A percentile compares a stretch with the other conserved stretches of the same genome.
Conservation (phyloP, 805 yeast species). For the Candida pseudoglaebosa region DNA sequence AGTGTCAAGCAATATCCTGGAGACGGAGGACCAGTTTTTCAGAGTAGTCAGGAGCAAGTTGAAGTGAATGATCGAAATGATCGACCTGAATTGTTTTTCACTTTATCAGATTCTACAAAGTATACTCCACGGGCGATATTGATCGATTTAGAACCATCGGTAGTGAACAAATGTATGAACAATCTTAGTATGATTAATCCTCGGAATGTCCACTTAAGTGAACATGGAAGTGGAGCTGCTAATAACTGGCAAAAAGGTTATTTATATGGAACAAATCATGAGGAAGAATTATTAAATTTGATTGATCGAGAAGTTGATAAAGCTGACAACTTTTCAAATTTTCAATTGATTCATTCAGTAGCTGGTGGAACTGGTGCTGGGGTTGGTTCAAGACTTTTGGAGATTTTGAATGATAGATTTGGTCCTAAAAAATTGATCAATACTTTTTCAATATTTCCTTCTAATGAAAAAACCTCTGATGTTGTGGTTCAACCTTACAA, state of each 20-base stretch:
- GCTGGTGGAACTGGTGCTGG: constrained; percentile 99
- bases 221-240: constrained; percentile 91
- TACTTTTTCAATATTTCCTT: constrained; percentile 85
- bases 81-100: constrained; percentile 80
- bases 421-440: constrained; percentile 74
- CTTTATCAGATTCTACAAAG: constrained; percentile 64
- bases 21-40: constrained; percentile 14
- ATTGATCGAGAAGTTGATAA: constrained; percentile 87
- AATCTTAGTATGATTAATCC: constrained; percentile 71
- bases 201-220: constrained; percentile 70
- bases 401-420: constrained; percentile 73
- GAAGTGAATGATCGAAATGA: constrained; percentile 40
- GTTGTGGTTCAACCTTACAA: constrained; percentile 99
- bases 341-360: constrained; percentile 87
- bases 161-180: constrained; percentile 58
- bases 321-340: constrained; percentile 85
- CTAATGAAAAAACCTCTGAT: constrained; percentile 72
- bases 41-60: background rate
- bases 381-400: constrained; percentile 78
- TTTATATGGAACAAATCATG: constrained; percentile 61
- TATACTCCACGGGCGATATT: constrained; percentile 87
- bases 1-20: constrained; percentile 36
- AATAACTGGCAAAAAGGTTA: constrained; percentile 95
- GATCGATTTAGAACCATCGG: constrained; percentile 88
- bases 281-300: constrained; percentile 75